phyloP scores from a whole-genome alignment of 2,329 filamentous ascomycete genomes.

The Teratosphaeria viscida region DNA sequence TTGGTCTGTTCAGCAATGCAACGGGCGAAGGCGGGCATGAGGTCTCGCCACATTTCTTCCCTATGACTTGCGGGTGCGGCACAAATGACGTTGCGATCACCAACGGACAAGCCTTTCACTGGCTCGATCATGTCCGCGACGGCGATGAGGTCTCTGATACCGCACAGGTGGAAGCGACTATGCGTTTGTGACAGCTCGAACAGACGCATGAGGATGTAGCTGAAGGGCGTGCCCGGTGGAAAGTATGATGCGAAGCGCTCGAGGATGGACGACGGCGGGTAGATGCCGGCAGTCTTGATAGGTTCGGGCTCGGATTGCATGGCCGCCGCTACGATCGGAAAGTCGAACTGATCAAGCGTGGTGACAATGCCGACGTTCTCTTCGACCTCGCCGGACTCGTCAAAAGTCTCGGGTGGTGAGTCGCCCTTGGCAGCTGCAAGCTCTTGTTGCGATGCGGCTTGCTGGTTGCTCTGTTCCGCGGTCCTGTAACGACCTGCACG shows the following conservation, averaged over 20 bases:
- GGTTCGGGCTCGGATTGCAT: slow-evolving; percentile 56
- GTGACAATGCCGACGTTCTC: slow-evolving; percentile 53
- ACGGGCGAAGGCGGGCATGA: slow-evolving; percentile 55
- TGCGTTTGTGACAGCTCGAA: slow-evolving; percentile 57
- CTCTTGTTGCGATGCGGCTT: slow-evolving; percentile 2
- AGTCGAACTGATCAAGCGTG: slow-evolving; percentile 61
- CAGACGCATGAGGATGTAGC: slow-evolving; percentile 68
- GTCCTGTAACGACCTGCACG: slow-evolving; percentile 79
- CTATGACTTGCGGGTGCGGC: slow-evolving; percentile 56
- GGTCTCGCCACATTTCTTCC: slow-evolving; percentile 35
- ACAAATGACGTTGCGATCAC: slow-evolving; percentile 67
- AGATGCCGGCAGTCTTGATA: slow-evolving; percentile 60
- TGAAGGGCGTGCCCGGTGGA: slow-evolving; percentile 67
- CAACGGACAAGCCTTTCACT: slow-evolving; percentile 54
- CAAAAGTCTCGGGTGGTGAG: background rate
- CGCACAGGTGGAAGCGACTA: slow-evolving; percentile 60
- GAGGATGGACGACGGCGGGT: slow-evolving; percentile 60
- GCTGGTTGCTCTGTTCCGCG: slow-evolving; percentile 42
- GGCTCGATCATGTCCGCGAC: slow-evolving; percentile 67
- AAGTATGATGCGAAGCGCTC: slow-evolving; percentile 75
- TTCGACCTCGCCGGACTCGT: background rate
- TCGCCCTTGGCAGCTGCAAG: slow-evolving; percentile 5
- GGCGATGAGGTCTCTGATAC: slow-evolving; percentile 50
- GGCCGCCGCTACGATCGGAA: slow-evolving; percentile 49
- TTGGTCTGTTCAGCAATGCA: slow-evolving; percentile 58